Evolutionary conservation across 78 protist species (phyloP).

Genomic region (Dictyostelium capitatum): DNA sequence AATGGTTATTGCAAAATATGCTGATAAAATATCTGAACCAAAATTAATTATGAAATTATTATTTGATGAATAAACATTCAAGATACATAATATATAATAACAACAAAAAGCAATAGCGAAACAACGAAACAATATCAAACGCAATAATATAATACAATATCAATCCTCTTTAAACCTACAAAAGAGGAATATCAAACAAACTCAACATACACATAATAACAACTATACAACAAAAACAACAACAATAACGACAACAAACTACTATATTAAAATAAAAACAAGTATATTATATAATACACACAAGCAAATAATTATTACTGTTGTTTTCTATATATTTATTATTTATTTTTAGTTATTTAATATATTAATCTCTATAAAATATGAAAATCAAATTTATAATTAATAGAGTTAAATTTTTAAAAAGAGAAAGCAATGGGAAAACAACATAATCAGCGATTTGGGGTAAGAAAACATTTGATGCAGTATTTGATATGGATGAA

Average conservation of each 20-base stretch:
- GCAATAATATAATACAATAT: no score
- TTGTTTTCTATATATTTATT: neutral
- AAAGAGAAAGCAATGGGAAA: neutral
- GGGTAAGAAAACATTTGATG: neutral
- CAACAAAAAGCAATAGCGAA: no score
- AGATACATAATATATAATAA: no score
- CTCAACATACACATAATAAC: no score
- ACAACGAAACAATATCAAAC: no score
- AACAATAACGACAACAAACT: no score
- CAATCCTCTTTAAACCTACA: no score
- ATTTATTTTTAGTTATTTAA: neutral
- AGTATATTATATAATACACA: neutral
- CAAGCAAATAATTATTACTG: neutral
- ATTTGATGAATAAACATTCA: neutral
- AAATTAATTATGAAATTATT: neutral
- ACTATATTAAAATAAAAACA: no score
- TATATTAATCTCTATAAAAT: slow-evolving; percentile 16
- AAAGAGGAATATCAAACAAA: no score
- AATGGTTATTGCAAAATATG: slow-evolving; percentile 19
- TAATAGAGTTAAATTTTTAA: slow-evolving; percentile 10
- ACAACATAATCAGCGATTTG: slow-evolving; percentile 18
- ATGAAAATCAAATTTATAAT: slow-evolving; percentile 20
- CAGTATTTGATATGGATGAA: neutral
- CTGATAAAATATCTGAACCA: neutral
- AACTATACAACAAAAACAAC: no score